Evolutionary conservation across 805 yeast genomes (phyloP).

Genomic region (Starmerella ratchasimensis): DNA sequence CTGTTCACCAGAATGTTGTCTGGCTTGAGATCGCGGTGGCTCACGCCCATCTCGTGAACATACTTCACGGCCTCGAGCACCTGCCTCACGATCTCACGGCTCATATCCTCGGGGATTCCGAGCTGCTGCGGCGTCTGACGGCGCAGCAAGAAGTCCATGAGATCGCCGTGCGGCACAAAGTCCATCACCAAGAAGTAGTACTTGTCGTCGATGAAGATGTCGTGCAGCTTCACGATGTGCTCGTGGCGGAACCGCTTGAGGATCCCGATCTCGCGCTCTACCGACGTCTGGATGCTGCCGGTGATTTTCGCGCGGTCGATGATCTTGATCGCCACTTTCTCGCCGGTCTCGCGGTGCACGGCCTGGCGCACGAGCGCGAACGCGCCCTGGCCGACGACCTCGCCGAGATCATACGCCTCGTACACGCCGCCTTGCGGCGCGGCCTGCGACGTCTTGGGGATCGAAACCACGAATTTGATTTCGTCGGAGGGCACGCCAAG

Average conservation of each 20-base stretch:
- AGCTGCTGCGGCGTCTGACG: constrained; percentile 11
- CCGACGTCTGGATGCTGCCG: constrained; percentile 64
- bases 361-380: constrained; percentile 92
- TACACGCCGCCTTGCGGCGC: constrained; percentile 39
- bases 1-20: constrained; percentile 84
- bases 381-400: constrained; percentile 93
- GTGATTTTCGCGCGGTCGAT: constrained; percentile 67
- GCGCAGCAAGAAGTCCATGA: constrained; percentile 51
- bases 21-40: constrained; percentile 95
- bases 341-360: constrained; percentile 71
- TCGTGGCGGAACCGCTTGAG: constrained; percentile 68
- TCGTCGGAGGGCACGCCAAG: constrained; percentile 66
- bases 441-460: constrained; percentile 24
- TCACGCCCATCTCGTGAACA: constrained; percentile 78
- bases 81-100: constrained; percentile 74
- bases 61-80: constrained; percentile 71
- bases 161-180: constrained; percentile 88
- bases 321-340: constrained; percentile 80
- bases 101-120: constrained; percentile 72
- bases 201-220: constrained; percentile 71
- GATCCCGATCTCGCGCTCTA: constrained; percentile 60
- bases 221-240: constrained; percentile 67
- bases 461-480: constrained; percentile 32
- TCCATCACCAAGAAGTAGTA: constrained; percentile 88
- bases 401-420: constrained; percentile 65